Percentiles rank a stretch among this genome's conserved stretches.
Conservation (phyloP, 2,329 filamentous ascomycete species). For the Fusarium xyrophilum region DNA sequence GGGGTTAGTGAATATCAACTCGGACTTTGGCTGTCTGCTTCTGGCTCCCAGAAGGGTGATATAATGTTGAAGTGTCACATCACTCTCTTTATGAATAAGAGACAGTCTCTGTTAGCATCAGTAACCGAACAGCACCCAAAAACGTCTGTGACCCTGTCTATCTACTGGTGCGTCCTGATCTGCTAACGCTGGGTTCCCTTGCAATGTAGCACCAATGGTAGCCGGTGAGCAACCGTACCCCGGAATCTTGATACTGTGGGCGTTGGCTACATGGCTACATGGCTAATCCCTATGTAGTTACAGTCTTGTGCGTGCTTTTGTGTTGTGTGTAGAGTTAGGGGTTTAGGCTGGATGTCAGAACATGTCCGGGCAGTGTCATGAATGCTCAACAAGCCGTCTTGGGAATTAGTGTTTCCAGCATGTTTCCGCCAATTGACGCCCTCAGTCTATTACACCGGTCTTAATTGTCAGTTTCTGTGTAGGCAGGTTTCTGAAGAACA, state of each 20-base stretch:
- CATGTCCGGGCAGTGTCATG: not conserved
- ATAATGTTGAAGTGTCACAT: not conserved
- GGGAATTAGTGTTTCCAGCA: not conserved
- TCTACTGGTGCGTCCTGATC: not conserved
- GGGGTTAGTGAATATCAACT: not conserved
- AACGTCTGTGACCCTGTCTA: not conserved
- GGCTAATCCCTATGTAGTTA: not conserved
- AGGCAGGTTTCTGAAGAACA: not conserved
- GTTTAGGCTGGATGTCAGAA: not conserved
- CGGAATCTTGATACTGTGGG: not conserved
- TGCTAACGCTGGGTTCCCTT: not conserved
- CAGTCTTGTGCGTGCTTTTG: not conserved
- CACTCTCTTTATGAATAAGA: not conserved
- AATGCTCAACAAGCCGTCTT: not conserved
- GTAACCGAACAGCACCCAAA: accelerated
- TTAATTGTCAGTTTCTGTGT: not conserved
- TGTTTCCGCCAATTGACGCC: not conserved
- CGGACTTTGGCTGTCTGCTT: not conserved
- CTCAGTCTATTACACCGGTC: not conserved
- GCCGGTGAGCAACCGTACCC: too few species aligned
- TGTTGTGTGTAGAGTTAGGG: not conserved
- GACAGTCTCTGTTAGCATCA: not conserved
- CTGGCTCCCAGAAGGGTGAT: not conserved
- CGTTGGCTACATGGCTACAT: not conserved
- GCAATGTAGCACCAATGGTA: not conserved